Percentiles rank a stretch among this genome's conserved stretches.
Conservation (phyloP, 768 basidiomycete species). For the Saitozyma podzolica region DNA sequence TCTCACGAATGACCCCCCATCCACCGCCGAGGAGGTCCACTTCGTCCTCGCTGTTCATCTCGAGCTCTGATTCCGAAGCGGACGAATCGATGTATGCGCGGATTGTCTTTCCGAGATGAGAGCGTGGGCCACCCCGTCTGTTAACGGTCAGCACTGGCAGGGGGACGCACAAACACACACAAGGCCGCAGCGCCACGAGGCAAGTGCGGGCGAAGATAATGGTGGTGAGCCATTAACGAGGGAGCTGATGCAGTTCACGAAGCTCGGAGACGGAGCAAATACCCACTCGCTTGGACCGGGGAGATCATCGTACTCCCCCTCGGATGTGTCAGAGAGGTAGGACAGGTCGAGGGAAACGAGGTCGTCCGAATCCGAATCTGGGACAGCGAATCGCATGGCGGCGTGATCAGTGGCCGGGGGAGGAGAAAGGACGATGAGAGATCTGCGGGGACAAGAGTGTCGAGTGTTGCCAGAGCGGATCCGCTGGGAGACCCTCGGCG, state of each 20-base stretch:
- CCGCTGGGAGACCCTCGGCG: too few species aligned
- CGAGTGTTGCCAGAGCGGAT: too few species aligned
- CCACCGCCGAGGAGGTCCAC: too few species aligned
- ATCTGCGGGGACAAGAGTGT: neutral
- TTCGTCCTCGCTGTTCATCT: too few species aligned
- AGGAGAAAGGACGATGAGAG: neutral
- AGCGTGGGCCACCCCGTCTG: constrained; percentile 7
- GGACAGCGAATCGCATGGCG: constrained; percentile 5
- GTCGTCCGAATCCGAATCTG: constrained; percentile 12
- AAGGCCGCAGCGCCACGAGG: constrained; percentile 2
- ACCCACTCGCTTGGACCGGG: constrained; percentile 17
- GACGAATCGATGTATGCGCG: too few species aligned
- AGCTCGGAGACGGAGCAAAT: neutral
- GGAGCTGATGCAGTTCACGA: neutral
- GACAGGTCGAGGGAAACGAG: constrained; percentile 12
- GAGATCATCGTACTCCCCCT: neutral
- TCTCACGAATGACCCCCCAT: too few species aligned
- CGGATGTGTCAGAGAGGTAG: constrained; percentile 7
- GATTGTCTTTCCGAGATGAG: neutral
- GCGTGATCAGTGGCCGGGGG: neutral
- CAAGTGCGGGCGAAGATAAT: constrained; percentile 7
- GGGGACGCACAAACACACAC: neutral
- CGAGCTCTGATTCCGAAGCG: too few species aligned
- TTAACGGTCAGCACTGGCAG: neutral
- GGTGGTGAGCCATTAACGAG: neutral